Evolutionary conservation across 2,329 filamentous ascomycete species (phyloP).

Genomic region (Phaeosphaeriaceae sp.): DNA sequence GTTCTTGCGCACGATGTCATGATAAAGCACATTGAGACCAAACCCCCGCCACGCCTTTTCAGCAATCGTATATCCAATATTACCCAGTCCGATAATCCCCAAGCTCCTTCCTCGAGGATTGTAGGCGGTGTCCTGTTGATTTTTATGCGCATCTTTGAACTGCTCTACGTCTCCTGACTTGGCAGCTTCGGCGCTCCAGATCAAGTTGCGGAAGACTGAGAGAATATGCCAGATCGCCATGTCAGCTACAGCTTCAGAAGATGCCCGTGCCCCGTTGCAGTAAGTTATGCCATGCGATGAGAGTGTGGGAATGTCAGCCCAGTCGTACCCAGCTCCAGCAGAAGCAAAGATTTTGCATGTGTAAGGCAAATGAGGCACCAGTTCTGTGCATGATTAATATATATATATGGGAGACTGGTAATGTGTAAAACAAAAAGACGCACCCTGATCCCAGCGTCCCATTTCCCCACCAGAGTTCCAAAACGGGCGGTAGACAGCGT

Average conservation of each 20-base stretch:
- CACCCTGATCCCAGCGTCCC: conserved; percentile 59
- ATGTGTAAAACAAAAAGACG: no score
- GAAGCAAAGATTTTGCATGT: conserved; percentile 61
- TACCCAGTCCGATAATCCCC: conserved; percentile 47
- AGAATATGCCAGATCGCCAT: conserved; percentile 66
- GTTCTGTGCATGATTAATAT: no score
- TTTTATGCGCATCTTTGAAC: conserved; percentile 12
- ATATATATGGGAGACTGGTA: no score
- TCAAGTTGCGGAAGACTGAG: conserved; percentile 59
- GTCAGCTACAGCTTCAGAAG: conserved; percentile 72
- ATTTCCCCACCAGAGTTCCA: conserved; percentile 65
- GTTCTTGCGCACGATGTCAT: conserved; percentile 28
- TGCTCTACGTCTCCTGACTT: conserved; percentile 16
- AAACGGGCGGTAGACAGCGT: conserved; percentile 59
- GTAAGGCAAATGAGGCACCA: conserved; percentile 60
- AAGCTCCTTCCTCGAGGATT: conserved; percentile 34
- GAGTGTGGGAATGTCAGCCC: conserved; percentile 55
- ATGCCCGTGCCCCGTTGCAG: conserved; percentile 53
- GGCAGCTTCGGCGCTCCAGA: conserved; percentile 19
- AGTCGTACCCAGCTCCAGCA: conserved; percentile 65
- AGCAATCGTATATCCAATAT: conserved; percentile 42
- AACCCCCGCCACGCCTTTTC: conserved; percentile 33
- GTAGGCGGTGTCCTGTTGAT: conserved; percentile 15
- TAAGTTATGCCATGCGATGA: conserved; percentile 49
- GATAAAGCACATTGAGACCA: conserved; percentile 45